A percentile compares a stretch with the other conserved stretches of the same genome.
These are phyloP conservation scores for Talaromyces funiculosus DNA, from an alignment of 2,329 filamentous ascomycete genomes.

Conservation along the genomic window DNA sequence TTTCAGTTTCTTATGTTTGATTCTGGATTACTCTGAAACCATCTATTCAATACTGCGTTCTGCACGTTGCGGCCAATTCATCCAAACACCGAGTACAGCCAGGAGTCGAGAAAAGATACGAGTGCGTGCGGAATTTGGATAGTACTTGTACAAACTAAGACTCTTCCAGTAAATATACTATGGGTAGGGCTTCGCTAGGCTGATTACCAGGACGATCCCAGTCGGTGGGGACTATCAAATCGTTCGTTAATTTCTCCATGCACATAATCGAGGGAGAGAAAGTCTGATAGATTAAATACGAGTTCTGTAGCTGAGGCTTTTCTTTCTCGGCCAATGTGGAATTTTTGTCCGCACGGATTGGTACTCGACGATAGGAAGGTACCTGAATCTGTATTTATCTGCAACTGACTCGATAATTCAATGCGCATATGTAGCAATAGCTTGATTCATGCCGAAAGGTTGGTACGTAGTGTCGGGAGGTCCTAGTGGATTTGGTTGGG, in stretches of 20 bases:
- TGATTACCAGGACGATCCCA: background rate
- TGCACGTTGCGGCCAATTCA: background rate
- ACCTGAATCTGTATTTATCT: background rate
- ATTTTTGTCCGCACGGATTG: background rate
- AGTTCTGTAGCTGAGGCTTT: background rate
- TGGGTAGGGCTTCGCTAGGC: conserved; percentile 4
- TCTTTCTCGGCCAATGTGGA: background rate
- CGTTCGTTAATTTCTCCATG: background rate
- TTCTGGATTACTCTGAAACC: too few relatives aligned
- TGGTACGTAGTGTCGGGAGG: background rate
- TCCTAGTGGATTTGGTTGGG: too few relatives aligned
- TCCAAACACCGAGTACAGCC: background rate
- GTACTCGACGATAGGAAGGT: background rate
- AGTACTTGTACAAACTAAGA: background rate
- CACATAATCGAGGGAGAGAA: background rate
- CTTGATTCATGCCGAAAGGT: background rate
- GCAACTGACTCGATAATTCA: background rate
- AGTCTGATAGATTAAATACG: background rate
- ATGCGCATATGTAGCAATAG: background rate
- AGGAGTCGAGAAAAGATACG: background rate
- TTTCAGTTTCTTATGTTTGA: background rate
- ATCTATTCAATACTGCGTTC: background rate
- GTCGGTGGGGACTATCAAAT: background rate
- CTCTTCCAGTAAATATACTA: conserved; percentile 3
- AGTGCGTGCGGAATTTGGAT: background rate